phyloP scores from a whole-genome alignment of 2,329 filamentous ascomycete species.

The Fusarium keratoplasticum region DNA sequence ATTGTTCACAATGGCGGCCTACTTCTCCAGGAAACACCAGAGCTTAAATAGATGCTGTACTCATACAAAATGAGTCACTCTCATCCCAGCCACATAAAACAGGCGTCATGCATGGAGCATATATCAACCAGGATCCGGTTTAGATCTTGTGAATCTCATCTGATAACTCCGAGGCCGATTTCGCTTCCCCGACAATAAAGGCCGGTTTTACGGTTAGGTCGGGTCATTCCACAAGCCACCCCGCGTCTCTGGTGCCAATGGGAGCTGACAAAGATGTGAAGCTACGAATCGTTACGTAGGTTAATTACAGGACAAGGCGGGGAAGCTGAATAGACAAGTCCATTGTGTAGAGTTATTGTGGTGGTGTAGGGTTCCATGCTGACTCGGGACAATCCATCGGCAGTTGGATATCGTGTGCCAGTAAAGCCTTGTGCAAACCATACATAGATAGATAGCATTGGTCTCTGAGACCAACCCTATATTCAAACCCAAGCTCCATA shows the following conservation, averaged over 20 bases:
- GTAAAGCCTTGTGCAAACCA: neutral
- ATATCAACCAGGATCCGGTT: neutral
- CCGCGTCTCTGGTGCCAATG: neutral
- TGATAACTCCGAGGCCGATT: conserved; percentile 30
- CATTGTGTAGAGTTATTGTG: neutral
- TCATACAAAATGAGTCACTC: neutral
- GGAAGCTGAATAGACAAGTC: neutral
- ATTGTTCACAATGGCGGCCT: neutral
- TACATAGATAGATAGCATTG: neutral
- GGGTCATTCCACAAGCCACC: neutral
- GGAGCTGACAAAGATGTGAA: neutral
- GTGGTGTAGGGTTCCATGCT: neutral
- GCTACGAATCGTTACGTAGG: neutral
- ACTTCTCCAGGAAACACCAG: neutral
- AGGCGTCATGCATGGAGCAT: neutral
- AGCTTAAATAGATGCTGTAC: conserved; percentile 10
- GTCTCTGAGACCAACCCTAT: neutral
- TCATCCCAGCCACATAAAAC: neutral
- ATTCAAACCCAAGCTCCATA: neutral
- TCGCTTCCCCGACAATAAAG: conserved; percentile 8
- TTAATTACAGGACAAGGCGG: neutral
- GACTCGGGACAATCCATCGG: neutral
- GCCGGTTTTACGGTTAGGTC: neutral
- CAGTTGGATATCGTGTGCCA: neutral
- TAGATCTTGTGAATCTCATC: conserved; percentile 4